Evolutionary conservation across 805 yeast genomes (phyloP).

Genomic region (Saccharomycopsis sp.): DNA sequence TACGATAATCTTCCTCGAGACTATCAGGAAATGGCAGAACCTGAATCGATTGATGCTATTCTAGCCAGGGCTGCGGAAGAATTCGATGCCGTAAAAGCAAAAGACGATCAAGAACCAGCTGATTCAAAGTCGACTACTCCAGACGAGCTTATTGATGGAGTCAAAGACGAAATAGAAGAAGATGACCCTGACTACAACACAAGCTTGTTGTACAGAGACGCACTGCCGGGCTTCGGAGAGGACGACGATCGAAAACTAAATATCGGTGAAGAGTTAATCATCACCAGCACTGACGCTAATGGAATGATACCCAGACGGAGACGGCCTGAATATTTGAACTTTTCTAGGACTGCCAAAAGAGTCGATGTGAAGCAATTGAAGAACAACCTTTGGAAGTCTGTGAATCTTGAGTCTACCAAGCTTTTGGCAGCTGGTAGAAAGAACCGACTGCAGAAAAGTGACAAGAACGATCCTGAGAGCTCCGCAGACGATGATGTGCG

Average conservation of each 20-base stretch:
- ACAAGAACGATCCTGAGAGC: slow-evolving; percentile 17
- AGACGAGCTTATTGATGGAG: slow-evolving; percentile 25
- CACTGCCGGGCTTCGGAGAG: slow-evolving; percentile 8
- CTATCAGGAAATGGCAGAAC: slow-evolving; percentile 22
- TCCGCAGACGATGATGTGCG: background rate
- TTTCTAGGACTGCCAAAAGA: slow-evolving; percentile 66
- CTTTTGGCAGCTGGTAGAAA: slow-evolving; percentile 29
- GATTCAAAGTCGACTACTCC: slow-evolving; percentile 33
- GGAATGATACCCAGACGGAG: slow-evolving; percentile 19
- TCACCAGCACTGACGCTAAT: slow-evolving; percentile 21
- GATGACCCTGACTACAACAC: slow-evolving; percentile 22
- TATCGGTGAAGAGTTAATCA: slow-evolving; percentile 26
- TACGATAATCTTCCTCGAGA: slow-evolving; percentile 6
- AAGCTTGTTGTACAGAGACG: slow-evolving; percentile 23
- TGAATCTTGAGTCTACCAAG: slow-evolving; percentile 31
- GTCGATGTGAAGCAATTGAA: slow-evolving; percentile 72
- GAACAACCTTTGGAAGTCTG: slow-evolving; percentile 65
- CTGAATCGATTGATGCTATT: slow-evolving; percentile 51
- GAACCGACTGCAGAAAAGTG: slow-evolving; percentile 16
- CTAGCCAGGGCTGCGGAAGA: slow-evolving; percentile 22
- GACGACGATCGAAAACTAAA: slow-evolving; percentile 10
- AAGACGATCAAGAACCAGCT: slow-evolving; percentile 61
- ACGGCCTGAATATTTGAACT: slow-evolving; percentile 43
- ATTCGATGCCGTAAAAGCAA: slow-evolving; percentile 18
- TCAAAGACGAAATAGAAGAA: slow-evolving; percentile 16